phyloP scores from a whole-genome alignment of 352 stramenopile species.

The Pythium angustatum region DNA sequence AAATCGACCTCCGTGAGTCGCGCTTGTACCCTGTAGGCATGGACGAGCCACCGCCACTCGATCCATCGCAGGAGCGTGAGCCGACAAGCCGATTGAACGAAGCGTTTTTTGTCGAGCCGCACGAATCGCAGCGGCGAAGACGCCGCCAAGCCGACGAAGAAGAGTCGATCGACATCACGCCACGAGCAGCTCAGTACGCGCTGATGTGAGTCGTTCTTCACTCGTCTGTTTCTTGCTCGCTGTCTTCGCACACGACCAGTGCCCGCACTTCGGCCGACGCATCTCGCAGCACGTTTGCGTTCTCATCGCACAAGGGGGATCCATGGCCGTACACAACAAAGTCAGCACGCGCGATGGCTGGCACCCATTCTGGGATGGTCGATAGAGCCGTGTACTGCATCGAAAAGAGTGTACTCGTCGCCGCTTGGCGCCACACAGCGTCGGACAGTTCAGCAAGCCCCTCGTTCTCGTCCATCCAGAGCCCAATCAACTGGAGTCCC shows the following conservation, averaged over 20 bases:
- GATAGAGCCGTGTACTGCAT: conserved; percentile 21
- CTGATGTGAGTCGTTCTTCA: conserved; percentile 13
- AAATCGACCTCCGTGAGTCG: conserved; percentile 34
- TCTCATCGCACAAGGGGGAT: conserved; percentile 24
- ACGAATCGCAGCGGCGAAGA: neutral
- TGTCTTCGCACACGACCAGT: neutral
- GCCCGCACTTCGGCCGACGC: neutral
- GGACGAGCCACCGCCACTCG: neutral
- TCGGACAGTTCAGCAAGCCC: conserved; percentile 7
- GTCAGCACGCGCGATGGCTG: neutral
- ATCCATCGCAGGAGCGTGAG: neutral
- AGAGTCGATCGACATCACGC: neutral
- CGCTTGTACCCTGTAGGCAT: conserved; percentile 16
- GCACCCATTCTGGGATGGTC: conserved; percentile 1
- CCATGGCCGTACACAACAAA: conserved; percentile 20
- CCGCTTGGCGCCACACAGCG: conserved; percentile 16
- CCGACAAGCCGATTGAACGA: neutral
- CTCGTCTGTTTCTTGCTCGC: neutral
- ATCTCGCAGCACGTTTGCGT: neutral
- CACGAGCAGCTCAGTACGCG: conserved; percentile 18
- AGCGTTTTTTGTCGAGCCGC: neutral
- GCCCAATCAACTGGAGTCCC: neutral
- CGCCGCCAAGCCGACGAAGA: conserved; percentile 6
- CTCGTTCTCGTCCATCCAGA: conserved; percentile 20
- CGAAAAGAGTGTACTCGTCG: conserved; percentile 10